Evolutionary conservation across 129 eudicot species (phyloP), one percentile per base, ranked within the genome.

Genomic region (Flaveria brownii): DNA sequence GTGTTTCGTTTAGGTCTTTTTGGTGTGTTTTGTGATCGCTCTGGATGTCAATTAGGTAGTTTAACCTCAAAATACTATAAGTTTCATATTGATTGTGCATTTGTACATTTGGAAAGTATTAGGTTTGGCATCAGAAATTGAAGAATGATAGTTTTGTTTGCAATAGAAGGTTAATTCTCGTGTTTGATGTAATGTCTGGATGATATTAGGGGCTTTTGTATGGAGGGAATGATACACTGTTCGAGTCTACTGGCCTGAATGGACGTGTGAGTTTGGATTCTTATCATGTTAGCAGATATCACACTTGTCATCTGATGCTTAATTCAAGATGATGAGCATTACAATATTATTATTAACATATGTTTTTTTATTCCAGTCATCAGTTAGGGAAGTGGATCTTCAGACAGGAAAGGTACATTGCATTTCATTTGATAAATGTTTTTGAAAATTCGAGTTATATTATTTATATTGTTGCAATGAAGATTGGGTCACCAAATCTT

Each of bases 221-320:
- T 77, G 91, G 86, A 74, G 97, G 90, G 76, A 88, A 89, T 57
- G 89, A 91, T 74, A 87, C 93, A 10, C 80, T 94, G 4, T 89
- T 88, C 80, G 98, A 94, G 82, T 94, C 98, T 15, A 94, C 97
- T 39, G 98, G 98, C 42, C 98, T 91, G 66, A 25, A 94, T 62
- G 90, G 93, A 49, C 89, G 49, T 61, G 98, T 94, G 65, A 84
- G 88, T 86, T 80, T 78, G 7, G 17, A 66, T 41, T 55, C 75
- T 54, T 56, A 54, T 62, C 63, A 47, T 56, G 60, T 75, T 61
- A 52, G 42, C 73, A 33, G 13, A 70, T 10, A 50, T 81, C 4
- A 25, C 55, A 14, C 43, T 25, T 18, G 13, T 16, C 14, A 18
- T 33, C 25, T 36, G 2, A 47, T 60, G 46, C 8, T 42, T 65